Evolutionary conservation across 345 rosid genomes (phyloP).

Genomic region (Eucalyptus curtisii): DNA sequence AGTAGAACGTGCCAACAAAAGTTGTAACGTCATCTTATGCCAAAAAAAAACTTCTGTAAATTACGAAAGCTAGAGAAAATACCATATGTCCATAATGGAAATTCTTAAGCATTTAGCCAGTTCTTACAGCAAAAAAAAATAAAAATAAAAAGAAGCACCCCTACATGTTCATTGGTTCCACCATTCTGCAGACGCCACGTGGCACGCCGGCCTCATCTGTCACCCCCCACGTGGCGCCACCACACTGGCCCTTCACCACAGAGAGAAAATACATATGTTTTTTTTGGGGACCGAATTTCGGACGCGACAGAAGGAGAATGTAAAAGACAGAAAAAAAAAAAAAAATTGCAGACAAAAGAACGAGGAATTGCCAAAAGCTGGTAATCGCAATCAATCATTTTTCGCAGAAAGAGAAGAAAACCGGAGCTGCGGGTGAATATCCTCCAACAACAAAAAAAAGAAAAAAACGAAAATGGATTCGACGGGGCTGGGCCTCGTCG

Average conservation of each 20-base stretch:
- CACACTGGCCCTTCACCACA: background rate
- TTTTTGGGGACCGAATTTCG: background rate
- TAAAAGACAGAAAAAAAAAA: no score
- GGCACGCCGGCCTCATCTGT: background rate
- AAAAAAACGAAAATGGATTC: background rate
- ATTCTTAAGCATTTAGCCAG: background rate
- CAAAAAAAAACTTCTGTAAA: background rate
- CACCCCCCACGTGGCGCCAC: background rate
- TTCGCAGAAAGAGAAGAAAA: background rate
- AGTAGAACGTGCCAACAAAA: background rate
- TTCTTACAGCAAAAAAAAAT: no score
- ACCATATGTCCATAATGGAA: background rate
- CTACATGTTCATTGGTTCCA: background rate
- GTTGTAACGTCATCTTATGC: background rate
- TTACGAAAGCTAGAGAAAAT: background rate
- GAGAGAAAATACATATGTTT: background rate
- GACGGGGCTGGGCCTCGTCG: background rate
- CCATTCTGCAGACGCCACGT: background rate
- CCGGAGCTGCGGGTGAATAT: background rate
- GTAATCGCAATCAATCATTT: background rate
- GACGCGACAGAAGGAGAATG: background rate
- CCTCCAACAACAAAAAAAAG: no score
- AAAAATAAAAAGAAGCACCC: background rate
- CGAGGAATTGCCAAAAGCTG: background rate
- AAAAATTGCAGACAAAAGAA: no score